Conservation (phyloP, 2,329 filamentous ascomycete genomes). For the Graphiopsis chlorocephala region DNA sequence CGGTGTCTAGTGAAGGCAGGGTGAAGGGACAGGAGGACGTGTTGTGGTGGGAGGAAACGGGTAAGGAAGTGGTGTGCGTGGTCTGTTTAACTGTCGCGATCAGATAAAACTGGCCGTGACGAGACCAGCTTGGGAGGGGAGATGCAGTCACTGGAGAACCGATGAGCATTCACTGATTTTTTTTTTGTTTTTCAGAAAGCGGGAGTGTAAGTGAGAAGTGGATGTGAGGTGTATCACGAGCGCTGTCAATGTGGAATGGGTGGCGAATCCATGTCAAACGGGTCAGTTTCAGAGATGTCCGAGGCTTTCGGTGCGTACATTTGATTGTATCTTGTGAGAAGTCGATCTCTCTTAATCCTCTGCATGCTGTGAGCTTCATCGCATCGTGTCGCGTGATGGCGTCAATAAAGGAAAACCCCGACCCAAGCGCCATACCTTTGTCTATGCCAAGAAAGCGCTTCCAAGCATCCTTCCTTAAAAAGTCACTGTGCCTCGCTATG, state of each 20-base stretch:
- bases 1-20: not conserved
- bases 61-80: not conserved
- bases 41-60: not conserved
- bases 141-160: not conserved
- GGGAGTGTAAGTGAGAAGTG: not conserved
- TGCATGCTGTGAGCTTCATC: not conserved
- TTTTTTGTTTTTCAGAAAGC: not conserved
- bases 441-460: slow-evolving; percentile 5
- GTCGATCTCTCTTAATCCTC: not conserved
- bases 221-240: not conserved
- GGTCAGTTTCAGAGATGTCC: not conserved
- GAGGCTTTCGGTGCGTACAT: not conserved
- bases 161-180: not conserved
- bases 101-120: not conserved
- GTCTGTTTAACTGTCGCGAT: not conserved
- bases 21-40: not conserved
- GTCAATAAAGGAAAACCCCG: not conserved
- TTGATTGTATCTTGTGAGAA: not conserved
- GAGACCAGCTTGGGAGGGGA: not conserved
- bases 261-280: not conserved
- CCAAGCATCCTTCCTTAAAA: not conserved
- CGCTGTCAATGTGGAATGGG: not conserved
- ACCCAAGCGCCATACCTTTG: not conserved
- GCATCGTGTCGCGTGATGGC: slow-evolving; percentile 7
- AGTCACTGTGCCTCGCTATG: not conserved